These are phyloP conservation scores for Alternaria gaisen DNA, from an alignment of 2,329 filamentous ascomycete genomes.

Conservation along the genomic window DNA sequence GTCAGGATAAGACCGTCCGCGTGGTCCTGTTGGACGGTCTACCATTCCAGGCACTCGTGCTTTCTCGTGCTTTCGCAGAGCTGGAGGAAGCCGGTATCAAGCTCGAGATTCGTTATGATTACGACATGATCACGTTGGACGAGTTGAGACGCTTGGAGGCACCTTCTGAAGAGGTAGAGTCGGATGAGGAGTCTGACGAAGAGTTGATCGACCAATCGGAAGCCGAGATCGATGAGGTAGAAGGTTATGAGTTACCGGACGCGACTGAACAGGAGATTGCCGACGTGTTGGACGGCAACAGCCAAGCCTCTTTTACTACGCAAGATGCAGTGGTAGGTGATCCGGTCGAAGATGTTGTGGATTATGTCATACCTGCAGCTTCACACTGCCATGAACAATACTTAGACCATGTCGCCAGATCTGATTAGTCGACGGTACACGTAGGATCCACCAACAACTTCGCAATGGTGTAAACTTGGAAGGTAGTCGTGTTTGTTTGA, in stretches of 20 bases:
- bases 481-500: not conserved
- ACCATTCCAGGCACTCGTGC: not conserved
- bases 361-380: not conserved
- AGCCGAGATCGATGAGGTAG: not conserved
- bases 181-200: not conserved
- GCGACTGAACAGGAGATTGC: not conserved
- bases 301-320: not conserved
- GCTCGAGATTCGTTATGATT: not conserved
- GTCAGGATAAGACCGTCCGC: not conserved
- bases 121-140: not conserved
- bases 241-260: not conserved
- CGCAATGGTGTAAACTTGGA: not conserved
- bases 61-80: not conserved
- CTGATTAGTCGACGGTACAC: not conserved
- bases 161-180: not conserved
- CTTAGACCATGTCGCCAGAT: not conserved
- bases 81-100: not conserved
- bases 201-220: not conserved
- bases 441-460: not conserved
- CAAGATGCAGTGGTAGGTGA: not conserved
- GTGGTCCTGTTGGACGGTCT: not conserved
- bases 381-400: not conserved
- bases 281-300: not conserved
- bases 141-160: not conserved
- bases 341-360: not conserved